Base-by-base conservation (phyloP, 768 basidiomycete genomes). In the Pulveroboletus sp. region DNA sequence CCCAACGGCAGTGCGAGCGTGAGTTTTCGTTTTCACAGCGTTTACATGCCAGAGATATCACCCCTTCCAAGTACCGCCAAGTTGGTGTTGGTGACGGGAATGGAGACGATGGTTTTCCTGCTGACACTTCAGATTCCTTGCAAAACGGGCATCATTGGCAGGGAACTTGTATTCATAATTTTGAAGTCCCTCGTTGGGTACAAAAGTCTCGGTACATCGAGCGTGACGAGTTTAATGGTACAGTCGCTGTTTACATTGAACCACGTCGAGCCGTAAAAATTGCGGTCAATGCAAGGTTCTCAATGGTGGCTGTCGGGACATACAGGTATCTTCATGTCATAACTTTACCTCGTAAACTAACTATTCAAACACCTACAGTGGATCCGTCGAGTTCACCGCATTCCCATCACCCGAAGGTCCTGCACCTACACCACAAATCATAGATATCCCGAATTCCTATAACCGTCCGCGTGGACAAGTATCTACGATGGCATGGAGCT, bases 401-500 rank as follows among this genome's bases (percentile, higher is more conserved):
- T 83, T 90, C 50, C 90, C 87, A 4, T 79, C 82, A 3, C 75
- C 79, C 49, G 79, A 77, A 36, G 77, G 77, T n/a, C 63, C 72
- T 23, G 62, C 74, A 12, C 82, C 86, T 1, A 75, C 74, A 47
- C 81, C 86, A 2, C 81, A 88, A 60, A 70, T 68, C 17, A 68
- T 91, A 40, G 69, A 80, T 20, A 67, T 87, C n/a, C 82, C 85
- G 5, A 80, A 82, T 52, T 74, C 80, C 32, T 79, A 81, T 52
- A 78, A 75, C 52, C 73, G 72, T 38, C 73, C 76, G 8, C 79
- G 75, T 5, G 90, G 90, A 1, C 69, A 77, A 34, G 82, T 92
- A 5, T 78, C 67, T 50, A 66, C 80, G 11, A 74, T 95, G 66
- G 83, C 92, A 57, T 97, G 94, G 95, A 94, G 90, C 43, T 90